Percentiles rank a stretch among this genome's conserved stretches.
These are phyloP conservation scores for Camellia granthamiana DNA, from an alignment of 148 eudicot genomes.

Conservation along the genomic window DNA sequence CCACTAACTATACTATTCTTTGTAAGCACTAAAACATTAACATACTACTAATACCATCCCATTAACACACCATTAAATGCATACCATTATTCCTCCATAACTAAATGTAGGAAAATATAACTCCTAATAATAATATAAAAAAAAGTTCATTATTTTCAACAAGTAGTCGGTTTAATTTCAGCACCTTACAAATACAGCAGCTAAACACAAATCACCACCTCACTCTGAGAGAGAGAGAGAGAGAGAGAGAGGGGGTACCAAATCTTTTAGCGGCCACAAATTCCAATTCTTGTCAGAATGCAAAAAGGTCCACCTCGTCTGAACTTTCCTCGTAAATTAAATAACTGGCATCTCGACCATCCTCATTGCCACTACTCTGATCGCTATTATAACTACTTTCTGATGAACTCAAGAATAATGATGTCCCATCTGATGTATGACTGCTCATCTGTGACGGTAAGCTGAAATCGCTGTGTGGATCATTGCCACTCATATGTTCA, in stretches of 20 bases:
- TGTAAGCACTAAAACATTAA: no score
- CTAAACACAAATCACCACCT: no score
- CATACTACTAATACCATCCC: no score
- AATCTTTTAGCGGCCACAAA: background rate
- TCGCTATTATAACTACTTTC: conserved; percentile 50
- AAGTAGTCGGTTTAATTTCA: no score
- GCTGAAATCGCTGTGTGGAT: conserved; percentile 29
- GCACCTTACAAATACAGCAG: no score
- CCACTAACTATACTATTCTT: no score
- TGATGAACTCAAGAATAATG: conserved; percentile 27
- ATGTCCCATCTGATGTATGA: conserved; percentile 37
- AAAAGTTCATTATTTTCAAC: no score
- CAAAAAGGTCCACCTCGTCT: conserved; percentile 45
- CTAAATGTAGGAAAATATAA: no score
- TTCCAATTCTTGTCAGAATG: conserved; percentile 10
- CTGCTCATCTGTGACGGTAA: conserved; percentile 36
- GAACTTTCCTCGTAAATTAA: conserved; percentile 47
- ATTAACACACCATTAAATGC: no score
- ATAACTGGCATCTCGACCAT: conserved; percentile 24
- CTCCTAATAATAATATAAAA: no score
- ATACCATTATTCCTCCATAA: no score
- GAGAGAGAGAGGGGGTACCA: background rate
- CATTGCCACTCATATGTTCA: conserved; percentile 44
- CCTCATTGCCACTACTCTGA: conserved; percentile 53
- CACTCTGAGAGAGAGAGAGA: no score